Evolutionary conservation across 2,329 filamentous ascomycete species (phyloP).

Genomic region (Claviceps pazoutovae): DNA sequence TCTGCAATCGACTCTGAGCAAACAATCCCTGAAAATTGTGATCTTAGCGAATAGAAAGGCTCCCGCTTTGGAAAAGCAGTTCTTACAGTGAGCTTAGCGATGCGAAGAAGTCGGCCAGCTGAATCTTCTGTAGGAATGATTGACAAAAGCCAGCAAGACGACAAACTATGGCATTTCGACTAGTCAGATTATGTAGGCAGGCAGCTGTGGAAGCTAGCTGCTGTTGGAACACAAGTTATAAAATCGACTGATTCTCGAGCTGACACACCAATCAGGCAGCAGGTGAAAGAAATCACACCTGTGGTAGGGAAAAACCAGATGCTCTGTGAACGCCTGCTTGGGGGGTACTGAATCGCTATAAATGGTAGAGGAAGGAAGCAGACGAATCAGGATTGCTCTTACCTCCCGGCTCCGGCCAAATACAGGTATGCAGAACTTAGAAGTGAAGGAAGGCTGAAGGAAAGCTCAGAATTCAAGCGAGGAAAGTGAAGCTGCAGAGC

Average conservation of each 20-base stretch:
- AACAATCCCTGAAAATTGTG: too few relatives aligned
- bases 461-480: background rate
- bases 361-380: background rate
- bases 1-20: background rate
- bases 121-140: background rate
- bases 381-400: background rate
- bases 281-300: background rate
- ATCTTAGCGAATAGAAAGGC: background rate
- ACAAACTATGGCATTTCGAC: background rate
- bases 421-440: background rate
- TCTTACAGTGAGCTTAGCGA: background rate
- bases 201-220: background rate
- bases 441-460: background rate
- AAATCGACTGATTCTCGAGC: too few relatives aligned
- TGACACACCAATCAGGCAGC: background rate
- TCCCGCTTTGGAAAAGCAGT: background rate
- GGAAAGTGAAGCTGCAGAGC: background rate
- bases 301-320: background rate
- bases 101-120: background rate
- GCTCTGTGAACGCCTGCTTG: background rate
- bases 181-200: background rate
- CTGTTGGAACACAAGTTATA: background rate
- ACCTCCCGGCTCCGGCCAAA: background rate
- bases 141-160: background rate
- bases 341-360: background rate